Conservation (phyloP, 2,329 filamentous ascomycete species). For the Talaromyces verruculosus region DNA sequence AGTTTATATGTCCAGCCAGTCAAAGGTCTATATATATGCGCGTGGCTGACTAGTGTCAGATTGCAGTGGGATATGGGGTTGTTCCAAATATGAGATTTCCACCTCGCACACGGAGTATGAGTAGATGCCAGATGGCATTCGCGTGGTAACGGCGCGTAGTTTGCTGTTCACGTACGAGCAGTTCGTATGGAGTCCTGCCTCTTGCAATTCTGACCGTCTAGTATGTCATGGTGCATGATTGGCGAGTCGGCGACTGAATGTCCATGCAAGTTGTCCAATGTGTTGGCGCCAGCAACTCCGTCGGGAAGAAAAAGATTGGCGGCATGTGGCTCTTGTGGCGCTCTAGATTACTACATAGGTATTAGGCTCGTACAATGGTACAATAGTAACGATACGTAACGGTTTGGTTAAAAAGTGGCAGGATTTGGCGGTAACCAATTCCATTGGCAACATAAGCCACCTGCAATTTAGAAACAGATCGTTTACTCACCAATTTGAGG, state of each 20-base stretch:
- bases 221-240: background rate
- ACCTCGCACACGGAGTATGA: background rate
- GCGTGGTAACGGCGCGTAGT: background rate
- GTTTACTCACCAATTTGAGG: background rate
- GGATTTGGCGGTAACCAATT: background rate
- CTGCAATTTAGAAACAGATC: background rate
- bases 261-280: background rate
- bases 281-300: background rate
- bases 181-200: background rate
- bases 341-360: background rate
- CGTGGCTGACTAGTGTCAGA: conserved; percentile 11
- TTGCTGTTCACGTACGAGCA: background rate
- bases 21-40: background rate
- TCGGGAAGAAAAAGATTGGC: background rate
- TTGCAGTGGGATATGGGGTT: background rate
- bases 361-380: background rate
- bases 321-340: conserved; percentile 8
- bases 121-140: background rate
- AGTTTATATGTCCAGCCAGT: background rate
- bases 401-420: background rate
- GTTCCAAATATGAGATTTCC: conserved; percentile 2
- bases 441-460: background rate
- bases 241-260: background rate
- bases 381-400: background rate
- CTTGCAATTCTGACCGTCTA: background rate